phyloP scores from a whole-genome alignment of 805 yeast species.

The Candida manassasensis region DNA sequence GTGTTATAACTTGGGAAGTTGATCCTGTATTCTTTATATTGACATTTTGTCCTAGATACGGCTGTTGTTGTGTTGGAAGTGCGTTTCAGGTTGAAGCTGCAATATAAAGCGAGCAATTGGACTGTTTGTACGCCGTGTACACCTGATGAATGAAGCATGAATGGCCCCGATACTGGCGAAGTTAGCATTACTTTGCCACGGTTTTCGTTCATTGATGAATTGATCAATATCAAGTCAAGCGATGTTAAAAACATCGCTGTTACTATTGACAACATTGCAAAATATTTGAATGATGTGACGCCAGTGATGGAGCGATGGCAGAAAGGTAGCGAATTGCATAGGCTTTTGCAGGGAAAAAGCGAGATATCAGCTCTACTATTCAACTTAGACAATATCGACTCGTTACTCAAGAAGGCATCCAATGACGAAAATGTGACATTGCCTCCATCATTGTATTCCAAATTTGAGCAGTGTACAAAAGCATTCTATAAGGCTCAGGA shows the following conservation, averaged over 20 bases:
- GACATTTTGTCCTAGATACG: too few species aligned
- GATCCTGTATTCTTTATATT: too few species aligned
- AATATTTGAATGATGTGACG: slow-evolving; percentile 19
- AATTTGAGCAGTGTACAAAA: slow-evolving; percentile 24
- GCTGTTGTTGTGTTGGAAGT: too few species aligned
- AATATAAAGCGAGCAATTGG: too few species aligned
- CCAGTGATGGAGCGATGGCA: slow-evolving; percentile 8
- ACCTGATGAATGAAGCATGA: background rate
- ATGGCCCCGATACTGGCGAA: background rate
- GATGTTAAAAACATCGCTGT: slow-evolving; percentile 25
- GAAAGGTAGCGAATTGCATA: slow-evolving; percentile 12
- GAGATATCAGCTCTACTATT: slow-evolving; percentile 14
- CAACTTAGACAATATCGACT: slow-evolving; percentile 21
- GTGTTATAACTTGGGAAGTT: too few species aligned
- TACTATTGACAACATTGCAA: slow-evolving; percentile 23
- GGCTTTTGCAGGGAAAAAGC: slow-evolving; percentile 24
- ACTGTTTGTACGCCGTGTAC: too few species aligned
- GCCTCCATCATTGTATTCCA: slow-evolving; percentile 14
- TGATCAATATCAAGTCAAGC: slow-evolving; percentile 15
- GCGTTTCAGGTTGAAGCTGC: too few species aligned
- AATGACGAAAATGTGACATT: slow-evolving; percentile 7
- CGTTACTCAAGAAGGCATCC: slow-evolving; percentile 20
- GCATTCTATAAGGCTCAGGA: slow-evolving; percentile 23
- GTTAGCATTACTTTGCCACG: slow-evolving; percentile 11
- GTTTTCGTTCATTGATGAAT: slow-evolving; percentile 20